Evolutionary conservation across 352 stramenopile species (phyloP), one percentile per base, ranked within the genome.

Genomic region (Pythium apleroticum): DNA sequence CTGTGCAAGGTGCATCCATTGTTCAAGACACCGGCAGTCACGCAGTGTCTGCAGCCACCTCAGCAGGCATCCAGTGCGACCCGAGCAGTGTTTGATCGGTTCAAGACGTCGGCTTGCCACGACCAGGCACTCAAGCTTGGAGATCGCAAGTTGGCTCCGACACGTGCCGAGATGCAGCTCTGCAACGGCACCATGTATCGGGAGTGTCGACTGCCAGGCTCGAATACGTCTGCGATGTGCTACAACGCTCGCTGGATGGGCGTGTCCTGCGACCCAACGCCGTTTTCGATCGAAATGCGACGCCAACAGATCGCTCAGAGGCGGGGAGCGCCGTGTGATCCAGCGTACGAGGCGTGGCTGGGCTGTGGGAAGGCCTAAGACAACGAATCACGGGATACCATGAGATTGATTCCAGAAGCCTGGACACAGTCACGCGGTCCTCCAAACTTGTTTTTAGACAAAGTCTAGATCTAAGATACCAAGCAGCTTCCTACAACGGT

Each of bases 231-330:
- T 0, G 58, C 48, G 0, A 78, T 80, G 56, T 81, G 69, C 63
- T 80, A 77, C 58, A 75, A 69, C 50, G 41, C 61, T 6, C 59
- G 65, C 0, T 61, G 68, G 52, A 79, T 81, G 68, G 69, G 19
- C 1, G 72, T 80, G 11, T 35, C 58, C 3, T 84, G 73, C 56
- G 53, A 57, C 12, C 37, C 31, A 20, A 72, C 62, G 17, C 19
- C 53, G 5, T 61, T 63, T 30, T 41, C 57, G 2, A 62, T 73
- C n/a, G 53, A 68, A 22, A 74, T 78, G 67, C 61, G 74, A 3
- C 66, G 57, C 1, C 57, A 52, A 15, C 74, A 82, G 57, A 82
- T 85, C 56, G 60, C 49, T 4, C 30, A 55, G 25, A 30, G 55
- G 0, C 46, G 80, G 9, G 74, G 72, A 0, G 59, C 64, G 8